Evolutionary conservation across 306 rosid species (phyloP).

Genomic region (Carpinus viminea): DNA sequence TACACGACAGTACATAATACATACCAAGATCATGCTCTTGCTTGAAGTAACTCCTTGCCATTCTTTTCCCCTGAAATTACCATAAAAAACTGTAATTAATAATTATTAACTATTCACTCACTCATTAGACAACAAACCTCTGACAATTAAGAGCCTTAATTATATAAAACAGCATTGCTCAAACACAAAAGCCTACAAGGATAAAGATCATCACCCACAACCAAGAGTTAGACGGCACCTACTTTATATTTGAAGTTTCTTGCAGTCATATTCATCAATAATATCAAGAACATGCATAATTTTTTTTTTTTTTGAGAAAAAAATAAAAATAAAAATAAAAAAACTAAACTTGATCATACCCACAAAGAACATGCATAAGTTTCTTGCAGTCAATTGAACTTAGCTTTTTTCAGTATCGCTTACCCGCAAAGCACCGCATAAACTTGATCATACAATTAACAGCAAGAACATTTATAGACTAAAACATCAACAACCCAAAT

Average conservation of each 20-base stretch:
- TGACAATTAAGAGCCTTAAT: not conserved
- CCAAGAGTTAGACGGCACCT: conserved; percentile 14
- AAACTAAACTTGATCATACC: not conserved
- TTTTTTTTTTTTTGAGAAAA: too few species aligned
- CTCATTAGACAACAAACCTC: not conserved
- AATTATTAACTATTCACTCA: conserved; percentile 15
- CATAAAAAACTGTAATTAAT: conserved; percentile 19
- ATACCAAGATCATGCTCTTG: conserved; percentile 96
- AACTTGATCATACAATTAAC: not conserved
- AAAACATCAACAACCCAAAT: not conserved
- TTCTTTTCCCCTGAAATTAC: conserved; percentile 50
- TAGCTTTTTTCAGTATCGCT: not conserved
- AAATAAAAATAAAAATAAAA: not conserved
- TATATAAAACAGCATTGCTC: not conserved
- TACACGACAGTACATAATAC: not conserved
- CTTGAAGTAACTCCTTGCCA: conserved; percentile 96
- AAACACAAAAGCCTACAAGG: not conserved
- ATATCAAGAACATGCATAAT: conserved; percentile 3
- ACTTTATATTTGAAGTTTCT: conserved; percentile 10
- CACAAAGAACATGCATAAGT: too few species aligned
- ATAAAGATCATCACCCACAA: not conserved
- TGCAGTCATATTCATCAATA: conserved; percentile 18
- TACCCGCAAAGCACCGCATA: not conserved
- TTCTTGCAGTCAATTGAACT: not conserved
- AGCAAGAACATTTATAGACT: not conserved